Evolutionary conservation across 306 rosid species (phyloP).

Genomic region (Canavalia gladiata): DNA sequence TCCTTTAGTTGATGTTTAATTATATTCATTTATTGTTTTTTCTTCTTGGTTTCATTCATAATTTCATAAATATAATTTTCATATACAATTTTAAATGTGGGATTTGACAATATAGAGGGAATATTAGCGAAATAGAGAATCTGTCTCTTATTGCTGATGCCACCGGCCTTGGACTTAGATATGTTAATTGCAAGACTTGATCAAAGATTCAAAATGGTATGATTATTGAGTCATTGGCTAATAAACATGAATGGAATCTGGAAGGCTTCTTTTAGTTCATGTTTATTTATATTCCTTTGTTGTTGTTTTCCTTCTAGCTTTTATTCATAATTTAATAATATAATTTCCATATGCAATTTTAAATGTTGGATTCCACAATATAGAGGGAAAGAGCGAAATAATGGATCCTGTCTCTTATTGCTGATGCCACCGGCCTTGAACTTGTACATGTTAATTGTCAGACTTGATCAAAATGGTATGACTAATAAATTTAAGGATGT

Average conservation of each 20-base stretch:
- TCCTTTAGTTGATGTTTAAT: not conserved
- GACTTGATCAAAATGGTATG: not conserved
- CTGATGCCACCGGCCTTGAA: not conserved
- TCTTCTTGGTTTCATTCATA: not conserved
- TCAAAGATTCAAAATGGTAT: not conserved
- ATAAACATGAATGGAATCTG: too few relatives aligned
- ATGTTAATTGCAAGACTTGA: too few relatives aligned
- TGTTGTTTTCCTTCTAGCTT: not conserved
- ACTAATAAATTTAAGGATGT: too few relatives aligned
- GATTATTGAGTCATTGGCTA: too few relatives aligned
- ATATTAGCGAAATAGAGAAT: not conserved
- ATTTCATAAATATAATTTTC: not conserved
- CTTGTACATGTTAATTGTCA: not conserved
- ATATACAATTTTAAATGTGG: not conserved
- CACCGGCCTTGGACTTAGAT: not conserved
- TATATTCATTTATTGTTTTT: not conserved
- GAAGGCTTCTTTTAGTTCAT: not conserved
- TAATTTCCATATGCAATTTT: not conserved
- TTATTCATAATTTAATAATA: not conserved
- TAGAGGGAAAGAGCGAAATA: too few relatives aligned
- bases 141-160: not conserved
- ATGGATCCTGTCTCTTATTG: too few relatives aligned
- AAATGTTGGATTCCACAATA: not conserved
- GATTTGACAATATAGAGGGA: not conserved
- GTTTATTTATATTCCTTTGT: not conserved